Evolutionary conservation across 164 flowering plant species (phyloP), one percentile per base, ranked within the genome.

Genomic region (Piper betle): DNA sequence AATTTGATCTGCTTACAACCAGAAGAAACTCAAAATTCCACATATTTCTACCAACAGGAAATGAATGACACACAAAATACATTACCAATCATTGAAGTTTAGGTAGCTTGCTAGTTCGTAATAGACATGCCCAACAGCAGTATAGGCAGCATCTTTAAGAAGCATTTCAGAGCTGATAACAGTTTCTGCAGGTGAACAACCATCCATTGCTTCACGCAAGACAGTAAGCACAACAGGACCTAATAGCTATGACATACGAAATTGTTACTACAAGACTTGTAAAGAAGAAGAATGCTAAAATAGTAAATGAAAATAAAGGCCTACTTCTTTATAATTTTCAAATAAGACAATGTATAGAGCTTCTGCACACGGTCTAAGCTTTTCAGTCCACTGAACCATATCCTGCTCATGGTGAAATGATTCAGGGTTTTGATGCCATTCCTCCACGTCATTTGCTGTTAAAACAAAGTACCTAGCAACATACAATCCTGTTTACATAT

Each of bases 81-180:
- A 39, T 10, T 63, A 91, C 99, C 99, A 94, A 69, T 88, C 97
- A 64, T 78, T 84, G 78, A 94, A 94, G 82, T 80, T 88, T 54
- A 94, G 74, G 77, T 85, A 82, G 73, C 79, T 88, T 59, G 97
- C 88, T 13, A 94, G 89, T 69, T 94, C 97, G 75, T 94, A 94
- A 68, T 81, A 85, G 58, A 91, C 93, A 78, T 88, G 84, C 64
- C 96, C 97, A 62, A 91, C 86, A 70, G 97, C 95, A 69, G 87
- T 86, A 81, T 91, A 94, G 60, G 96, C 95, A 79, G 97, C 99
- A 77, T 91, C 99, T 73, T 94, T 93, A 13, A 88, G 93, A 65
- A 93, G 95, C 80, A 93, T 77, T 18, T 78, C 83, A n/a, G 83
- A 80, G 67, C 88, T 84, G 19, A 93, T 82, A 72, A 87, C 89